Evolutionary conservation across 805 yeast genomes (phyloP), one percentile per base, ranked within the genome.

Genomic region (Wickerhamiella cacticola): DNA sequence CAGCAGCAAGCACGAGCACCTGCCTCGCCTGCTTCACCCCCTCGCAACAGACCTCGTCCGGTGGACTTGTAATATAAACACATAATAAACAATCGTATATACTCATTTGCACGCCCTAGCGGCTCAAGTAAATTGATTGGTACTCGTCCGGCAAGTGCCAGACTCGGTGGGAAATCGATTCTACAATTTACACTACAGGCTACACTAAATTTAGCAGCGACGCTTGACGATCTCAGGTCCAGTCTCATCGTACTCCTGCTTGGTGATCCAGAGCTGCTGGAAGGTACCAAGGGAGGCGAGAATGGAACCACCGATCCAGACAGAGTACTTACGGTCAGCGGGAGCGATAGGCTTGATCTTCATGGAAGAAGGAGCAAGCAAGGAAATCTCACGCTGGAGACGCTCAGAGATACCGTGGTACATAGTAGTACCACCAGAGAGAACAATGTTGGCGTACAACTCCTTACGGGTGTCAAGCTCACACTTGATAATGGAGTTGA

Each of bases 211-310:
- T 80, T 82, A 82, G 77, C 94, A 83, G 76, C 84, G 84, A 75
- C 82, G 88, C 80, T 83, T 92, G 65, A 92, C 98, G 69, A 92
- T 92, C 57, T 96, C 87, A 66, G 98, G 98, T 68, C 98, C 98
- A 75, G 96, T 85, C 79, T 92, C 98, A 81, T 92, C 98, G 83
- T 92, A 92, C 79, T 92, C 98, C 78, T 92, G 97, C 81, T 92
- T 92, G 68, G 97, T 88, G 84, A 92, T 87, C 98, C 98, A 92
- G 97, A 92, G 89, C 76, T 92, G 97, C 80, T 92, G 97, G 96
- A 92, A 92, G 71, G 98, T 92, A 56, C 96, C 85, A 70, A 92
- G 81, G 53, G 96, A 87, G 59, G 98, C 96, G 73, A 92, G 81
- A 67, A 92, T 92, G 63, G 97, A 92, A 76, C 98, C 98, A 80